Percentiles rank a stretch among this genome's conserved stretches.
Conservation (phyloP, 371 early-diverging fungal genomes). For the Chytridium lagenaria region DNA sequence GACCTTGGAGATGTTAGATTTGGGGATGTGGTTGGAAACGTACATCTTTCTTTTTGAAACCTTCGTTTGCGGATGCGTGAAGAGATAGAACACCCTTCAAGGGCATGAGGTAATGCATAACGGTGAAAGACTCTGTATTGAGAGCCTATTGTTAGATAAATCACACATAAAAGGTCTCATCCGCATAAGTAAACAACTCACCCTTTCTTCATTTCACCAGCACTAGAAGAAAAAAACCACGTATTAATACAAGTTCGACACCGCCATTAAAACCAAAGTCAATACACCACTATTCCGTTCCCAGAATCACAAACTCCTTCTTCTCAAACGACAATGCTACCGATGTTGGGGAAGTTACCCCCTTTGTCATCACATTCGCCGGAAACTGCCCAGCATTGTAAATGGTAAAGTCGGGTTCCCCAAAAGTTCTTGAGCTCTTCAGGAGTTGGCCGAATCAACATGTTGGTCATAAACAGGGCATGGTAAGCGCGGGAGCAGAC, state of each 20-base stretch:
- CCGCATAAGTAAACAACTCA: conserved; percentile 2
- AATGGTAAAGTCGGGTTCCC: conserved; percentile 95
- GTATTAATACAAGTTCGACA: too few species aligned
- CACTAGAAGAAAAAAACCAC: too few species aligned
- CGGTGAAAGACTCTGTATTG: conserved; percentile 65
- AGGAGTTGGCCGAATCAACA: conserved; percentile 93
- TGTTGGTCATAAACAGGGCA: conserved; percentile 95
- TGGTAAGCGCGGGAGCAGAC: conserved; percentile 97
- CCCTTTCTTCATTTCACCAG: conserved; percentile 99
- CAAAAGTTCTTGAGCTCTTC: conserved; percentile 87
- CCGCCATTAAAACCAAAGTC: too few species aligned
- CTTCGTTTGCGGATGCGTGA: conserved; percentile 96
- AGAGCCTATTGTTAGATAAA: background rate
- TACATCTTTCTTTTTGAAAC: too few species aligned
- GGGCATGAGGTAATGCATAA: conserved; percentile 98
- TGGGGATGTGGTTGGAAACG: too few species aligned
- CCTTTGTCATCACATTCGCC: conserved; percentile 93
- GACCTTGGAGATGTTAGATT: conserved; percentile 92
- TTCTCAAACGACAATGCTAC: conserved; percentile 88
- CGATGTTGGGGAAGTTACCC: conserved; percentile 94
- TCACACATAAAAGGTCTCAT: background rate
- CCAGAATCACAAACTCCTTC: conserved; percentile 88
- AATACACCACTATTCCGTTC: conserved; percentile 89
- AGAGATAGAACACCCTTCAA: conserved; percentile 94
- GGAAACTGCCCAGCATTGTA: conserved; percentile 96